Conservation (phyloP, 1,139 yeast genomes). For the Meyerozyma smithsonii region DNA sequence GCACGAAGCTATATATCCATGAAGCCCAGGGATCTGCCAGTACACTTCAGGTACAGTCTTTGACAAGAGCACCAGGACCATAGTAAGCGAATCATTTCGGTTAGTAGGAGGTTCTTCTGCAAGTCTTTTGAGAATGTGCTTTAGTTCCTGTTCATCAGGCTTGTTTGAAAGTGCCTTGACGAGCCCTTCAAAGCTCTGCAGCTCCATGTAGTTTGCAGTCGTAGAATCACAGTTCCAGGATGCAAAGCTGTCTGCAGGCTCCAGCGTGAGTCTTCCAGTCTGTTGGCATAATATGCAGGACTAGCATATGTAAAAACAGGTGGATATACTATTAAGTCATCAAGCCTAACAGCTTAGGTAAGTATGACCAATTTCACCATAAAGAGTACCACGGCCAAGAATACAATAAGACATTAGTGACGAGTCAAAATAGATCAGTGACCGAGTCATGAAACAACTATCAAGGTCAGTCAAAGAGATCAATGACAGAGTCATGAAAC, state of each 20-base stretch:
- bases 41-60: slow-evolving; percentile 28
- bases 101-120: background rate
- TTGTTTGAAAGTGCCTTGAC: background rate
- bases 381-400: too few relatives aligned
- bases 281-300: too few relatives aligned
- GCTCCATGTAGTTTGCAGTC: too few relatives aligned
- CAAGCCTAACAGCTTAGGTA: too few relatives aligned
- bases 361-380: too few relatives aligned
- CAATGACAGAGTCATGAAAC: too few relatives aligned
- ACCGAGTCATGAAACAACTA: too few relatives aligned
- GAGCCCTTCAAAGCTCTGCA: background rate
- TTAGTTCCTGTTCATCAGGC: background rate
- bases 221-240: background rate
- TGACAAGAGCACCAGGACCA: slow-evolving; percentile 24
- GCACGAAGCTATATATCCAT: slow-evolving; percentile 10
- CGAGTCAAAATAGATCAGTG: too few relatives aligned
- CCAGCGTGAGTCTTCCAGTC: too few relatives aligned
- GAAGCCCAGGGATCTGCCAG: slow-evolving; percentile 13
- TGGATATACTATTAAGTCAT: too few relatives aligned
- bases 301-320: too few relatives aligned
- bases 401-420: background rate
- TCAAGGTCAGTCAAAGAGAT: too few relatives aligned
- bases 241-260: background rate
- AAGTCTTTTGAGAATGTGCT: background rate
- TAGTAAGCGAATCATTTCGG: background rate